Evolutionary conservation across 2,329 filamentous ascomycete species (phyloP).

Genomic region (Ascochyta viciae-villosae): DNA sequence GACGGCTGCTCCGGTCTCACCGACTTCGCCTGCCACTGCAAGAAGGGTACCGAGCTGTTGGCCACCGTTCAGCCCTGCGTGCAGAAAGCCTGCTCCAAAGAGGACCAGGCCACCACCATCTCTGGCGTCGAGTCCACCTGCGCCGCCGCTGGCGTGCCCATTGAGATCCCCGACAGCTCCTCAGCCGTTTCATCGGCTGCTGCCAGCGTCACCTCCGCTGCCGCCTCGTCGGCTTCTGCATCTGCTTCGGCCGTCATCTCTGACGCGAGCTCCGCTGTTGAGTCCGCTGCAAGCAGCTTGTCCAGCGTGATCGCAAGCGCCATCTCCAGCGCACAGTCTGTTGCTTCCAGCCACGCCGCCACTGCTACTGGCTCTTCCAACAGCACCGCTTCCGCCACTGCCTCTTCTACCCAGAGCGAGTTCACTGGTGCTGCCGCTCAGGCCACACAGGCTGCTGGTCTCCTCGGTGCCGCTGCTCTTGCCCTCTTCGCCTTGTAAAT

Average conservation of each 20-base stretch:
- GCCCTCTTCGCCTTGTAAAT: constrained; percentile 47
- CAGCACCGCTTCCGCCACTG: constrained; percentile 26
- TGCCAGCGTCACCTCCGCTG: constrained; percentile 16
- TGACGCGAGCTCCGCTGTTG: constrained; percentile 11
- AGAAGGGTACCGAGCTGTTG: constrained; percentile 53
- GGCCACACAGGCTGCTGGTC: constrained; percentile 42
- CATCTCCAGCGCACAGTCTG: constrained; percentile 6
- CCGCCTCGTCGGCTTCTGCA: neutral
- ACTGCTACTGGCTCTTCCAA: constrained; percentile 28
- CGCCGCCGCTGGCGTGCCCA: constrained; percentile 38
- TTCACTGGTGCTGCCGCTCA: constrained; percentile 47
- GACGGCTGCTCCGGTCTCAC: constrained; percentile 56
- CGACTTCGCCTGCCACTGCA: constrained; percentile 56
- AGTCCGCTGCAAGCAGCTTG: constrained; percentile 5
- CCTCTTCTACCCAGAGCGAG: constrained; percentile 25
- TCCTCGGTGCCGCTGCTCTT: constrained; percentile 45
- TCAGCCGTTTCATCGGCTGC: constrained; percentile 21
- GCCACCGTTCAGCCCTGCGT: constrained; percentile 56
- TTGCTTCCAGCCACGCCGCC: constrained; percentile 5
- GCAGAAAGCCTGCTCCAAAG: constrained; percentile 49
- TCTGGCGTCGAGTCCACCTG: constrained; percentile 43
- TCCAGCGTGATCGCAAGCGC: constrained; percentile 16
- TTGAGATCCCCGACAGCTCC: constrained; percentile 33
- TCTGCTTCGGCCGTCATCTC: constrained; percentile 13
- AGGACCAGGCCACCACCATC: constrained; percentile 47